phyloP scores from a whole-genome alignment of 805 yeast species.

The Schwanniomyces occidentalis region DNA sequence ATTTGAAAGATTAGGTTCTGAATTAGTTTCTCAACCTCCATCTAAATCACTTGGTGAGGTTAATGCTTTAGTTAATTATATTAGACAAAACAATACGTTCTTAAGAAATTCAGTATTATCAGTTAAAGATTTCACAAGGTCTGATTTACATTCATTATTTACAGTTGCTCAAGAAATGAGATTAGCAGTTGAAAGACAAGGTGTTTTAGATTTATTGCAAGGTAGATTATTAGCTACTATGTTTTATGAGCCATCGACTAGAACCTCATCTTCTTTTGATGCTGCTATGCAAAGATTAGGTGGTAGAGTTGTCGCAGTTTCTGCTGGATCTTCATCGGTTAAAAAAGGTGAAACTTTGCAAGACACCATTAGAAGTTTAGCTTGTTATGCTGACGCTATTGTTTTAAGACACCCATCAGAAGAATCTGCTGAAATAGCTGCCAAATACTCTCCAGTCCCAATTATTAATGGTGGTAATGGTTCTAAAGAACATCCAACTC shows the following conservation, averaged over 20 bases:
- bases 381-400: constrained; percentile 95
- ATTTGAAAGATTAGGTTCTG: constrained; percentile 57
- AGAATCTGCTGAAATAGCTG: constrained; percentile 89
- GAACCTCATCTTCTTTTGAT: constrained; percentile 95
- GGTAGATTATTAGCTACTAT: constrained; percentile 92
- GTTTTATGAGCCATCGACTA: constrained; percentile 97
- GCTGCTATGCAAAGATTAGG: constrained; percentile 99
- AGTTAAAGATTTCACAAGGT: constrained; percentile 82
- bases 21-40: constrained; percentile 70
- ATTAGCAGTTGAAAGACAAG: constrained; percentile 93
- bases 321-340: constrained; percentile 87
- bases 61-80: constrained; percentile 73
- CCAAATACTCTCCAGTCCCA: constrained; percentile 95
- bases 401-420: constrained; percentile 96
- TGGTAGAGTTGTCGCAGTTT: constrained; percentile 90
- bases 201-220: constrained; percentile 85
- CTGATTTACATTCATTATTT: constrained; percentile 89
- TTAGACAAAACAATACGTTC: constrained; percentile 86
- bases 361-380: constrained; percentile 93
- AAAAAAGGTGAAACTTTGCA: constrained; percentile 98
- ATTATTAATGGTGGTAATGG: constrained; percentile 98
- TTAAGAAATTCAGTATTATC: constrained; percentile 84
- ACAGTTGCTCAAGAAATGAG: constrained; percentile 98
- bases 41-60: constrained; percentile 74
- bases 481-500: constrained; percentile 97